Base-by-base conservation (phyloP, 202 grass and related monocot species). In the Panicum hallii region DNA sequence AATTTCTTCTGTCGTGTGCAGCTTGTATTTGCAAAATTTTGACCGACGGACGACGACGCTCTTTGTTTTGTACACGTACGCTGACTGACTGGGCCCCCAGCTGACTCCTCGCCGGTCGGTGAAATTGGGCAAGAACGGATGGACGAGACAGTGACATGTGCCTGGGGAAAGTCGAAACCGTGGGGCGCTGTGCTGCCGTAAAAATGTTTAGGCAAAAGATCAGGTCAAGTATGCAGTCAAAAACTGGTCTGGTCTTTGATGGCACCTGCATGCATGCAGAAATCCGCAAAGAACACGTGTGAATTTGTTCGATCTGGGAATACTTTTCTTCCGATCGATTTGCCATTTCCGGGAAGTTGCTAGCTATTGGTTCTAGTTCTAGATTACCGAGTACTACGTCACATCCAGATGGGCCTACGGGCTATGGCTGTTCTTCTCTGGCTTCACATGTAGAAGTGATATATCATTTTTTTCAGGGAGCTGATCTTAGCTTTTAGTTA, bases 341-440 rank as follows among this genome's bases (percentile, higher is more conserved):
- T 79, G 57, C 38, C 67, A 46, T 66, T 86, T 86, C 68, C 23
- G 38, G 77, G 76, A 86, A 86, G 67, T 2, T 80, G 67, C 67
- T 38, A 38, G 36, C 36, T 10, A 30, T 10, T 5, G 15, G 0
- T 41, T 10, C 1, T 62, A 65, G 0, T 41, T 10, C 1, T 62
- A 65, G 19, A 23, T 10, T 11, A 12, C 0, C 8, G 7, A 22
- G 66, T 69, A 45, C 19, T 2, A 23, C 10, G 44, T 72, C 8
- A 71, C 68, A 28, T 46, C 19, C 9, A 41, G 16, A 41, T 19
- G 63, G 34, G 34, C 20, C 54, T 9, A 57, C 17, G 5, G 48
- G 19, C 54, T 55, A 58, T 58, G 3, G 7, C 11, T 64, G 6
- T 66, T 65, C 17, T 42, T 67, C 16, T 67, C 34, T 23, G 3